Evolutionary conservation across 768 basidiomycete species (phyloP).

Genomic region (Mycena albidolilacea): DNA sequence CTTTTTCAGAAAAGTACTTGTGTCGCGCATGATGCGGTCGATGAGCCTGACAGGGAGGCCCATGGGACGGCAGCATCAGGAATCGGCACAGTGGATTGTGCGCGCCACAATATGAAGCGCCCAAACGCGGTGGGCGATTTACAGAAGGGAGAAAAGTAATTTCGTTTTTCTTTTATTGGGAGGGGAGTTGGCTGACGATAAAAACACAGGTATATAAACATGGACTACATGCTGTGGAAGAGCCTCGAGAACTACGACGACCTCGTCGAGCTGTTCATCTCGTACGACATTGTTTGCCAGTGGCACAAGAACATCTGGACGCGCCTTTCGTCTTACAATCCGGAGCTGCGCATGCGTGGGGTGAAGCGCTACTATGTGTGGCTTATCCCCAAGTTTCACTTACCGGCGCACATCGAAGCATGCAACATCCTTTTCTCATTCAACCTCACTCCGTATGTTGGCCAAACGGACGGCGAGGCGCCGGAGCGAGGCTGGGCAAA

Average conservation of each 20-base stretch:
- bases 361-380: conserved; percentile 8
- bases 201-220: conserved; percentile 9
- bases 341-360: conserved; percentile 3
- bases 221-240: conserved; percentile 40
- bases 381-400: conserved; percentile 47
- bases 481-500: conserved; percentile 50
- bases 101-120: conserved; percentile 33
- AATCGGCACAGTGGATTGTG: conserved; percentile 33
- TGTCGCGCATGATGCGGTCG: conserved; percentile 16
- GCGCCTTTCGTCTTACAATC: conserved; percentile 34
- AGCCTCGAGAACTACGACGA: conserved; percentile 33
- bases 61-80: conserved; percentile 25
- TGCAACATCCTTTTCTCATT: conserved; percentile 42
- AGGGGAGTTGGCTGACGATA: neutral
- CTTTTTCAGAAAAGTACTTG: conserved; percentile 15
- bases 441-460: conserved; percentile 48
- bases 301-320: conserved; percentile 38
- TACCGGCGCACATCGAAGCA: conserved; percentile 41
- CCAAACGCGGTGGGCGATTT: conserved; percentile 33
- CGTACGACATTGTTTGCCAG: conserved; percentile 45
- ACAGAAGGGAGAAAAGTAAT: conserved; percentile 39
- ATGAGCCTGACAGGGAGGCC: conserved; percentile 13
- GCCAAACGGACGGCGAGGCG: conserved; percentile 53
- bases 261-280: conserved; percentile 33
- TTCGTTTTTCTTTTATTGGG: neutral